Base-by-base conservation (phyloP, 2,329 filamentous ascomycete genomes). In the Leptographium lundbergii region DNA sequence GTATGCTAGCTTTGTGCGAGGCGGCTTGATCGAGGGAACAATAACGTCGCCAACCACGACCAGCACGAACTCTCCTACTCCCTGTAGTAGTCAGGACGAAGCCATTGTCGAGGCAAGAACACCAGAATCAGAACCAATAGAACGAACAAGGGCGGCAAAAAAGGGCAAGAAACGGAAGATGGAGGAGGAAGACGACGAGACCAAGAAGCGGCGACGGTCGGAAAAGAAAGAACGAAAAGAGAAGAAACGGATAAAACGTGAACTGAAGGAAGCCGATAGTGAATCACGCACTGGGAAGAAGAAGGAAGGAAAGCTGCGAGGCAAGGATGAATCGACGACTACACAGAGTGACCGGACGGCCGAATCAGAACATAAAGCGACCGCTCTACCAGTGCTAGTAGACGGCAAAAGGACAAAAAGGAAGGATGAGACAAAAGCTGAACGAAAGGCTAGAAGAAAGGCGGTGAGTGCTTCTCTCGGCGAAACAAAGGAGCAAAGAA, bases 1-100 rank as follows among this genome's bases (percentile, higher is more conserved):
- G 9, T 96, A 96, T 69, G 81, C 85, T 10, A 86, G 84, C 56
- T 97, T 99, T 69, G 89, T 97, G 27, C 83, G 81, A 63, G 94
- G 94, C 10, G 88, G 91, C 58, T 76, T 84, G 25, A 76, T 97
- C 59, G 77, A 82, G 48, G 91, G 91, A 3, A 95, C 90, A 3
- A 71, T 89, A 42, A 11, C 55, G 65, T 61, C 61, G 64, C 59
- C 64, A 67, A 66, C 64, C 9, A 60, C 66, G 10, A 62, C 66
- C 9, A 61, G 57, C 25, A 39, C 32, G 48, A 22, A 59, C 51
- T 54, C 50, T 13, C 22, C 45, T 27, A 25, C 22, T 7, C 29
- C 29, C 2, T 22, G 48, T 17, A 51, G 47, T 24, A 36, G 29
- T 59, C n/a, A 62, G 61, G 59, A 34, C 11, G 57, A 39, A 9